Evolutionary conservation across 306 rosid species (phyloP).

Genomic region (Cicer arietinum): DNA sequence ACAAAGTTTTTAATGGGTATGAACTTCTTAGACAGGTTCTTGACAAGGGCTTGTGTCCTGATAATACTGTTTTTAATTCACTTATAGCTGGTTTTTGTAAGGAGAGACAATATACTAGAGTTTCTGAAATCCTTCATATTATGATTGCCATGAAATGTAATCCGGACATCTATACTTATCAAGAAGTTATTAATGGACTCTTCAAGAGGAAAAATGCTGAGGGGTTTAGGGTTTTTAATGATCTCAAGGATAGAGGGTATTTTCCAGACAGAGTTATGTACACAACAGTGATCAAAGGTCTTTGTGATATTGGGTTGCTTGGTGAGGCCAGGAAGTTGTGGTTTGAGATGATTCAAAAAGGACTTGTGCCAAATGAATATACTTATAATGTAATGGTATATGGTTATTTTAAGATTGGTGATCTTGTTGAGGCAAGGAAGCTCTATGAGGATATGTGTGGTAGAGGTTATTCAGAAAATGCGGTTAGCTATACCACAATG

Average conservation of each 20-base stretch:
- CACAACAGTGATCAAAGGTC: conserved; percentile 70
- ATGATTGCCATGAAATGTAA: conserved; percentile 60
- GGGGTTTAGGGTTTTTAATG: conserved; percentile 64
- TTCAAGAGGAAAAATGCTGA: conserved; percentile 51
- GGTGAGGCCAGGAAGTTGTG: conserved; percentile 78
- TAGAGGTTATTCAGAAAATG: conserved; percentile 58
- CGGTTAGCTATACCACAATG: conserved; percentile 58
- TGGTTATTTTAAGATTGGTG: conserved; percentile 57
- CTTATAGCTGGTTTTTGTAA: conserved; percentile 64
- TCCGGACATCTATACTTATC: conserved; percentile 65
- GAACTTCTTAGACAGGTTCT: conserved; percentile 67
- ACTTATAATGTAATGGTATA: conserved; percentile 62
- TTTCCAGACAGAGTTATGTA: conserved; percentile 72
- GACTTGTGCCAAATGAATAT: conserved; percentile 68
- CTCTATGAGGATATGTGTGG: conserved; percentile 62
- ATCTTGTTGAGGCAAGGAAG: conserved; percentile 57
- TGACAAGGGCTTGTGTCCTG: conserved; percentile 62
- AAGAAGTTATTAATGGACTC: conserved; percentile 64
- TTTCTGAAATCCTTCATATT: conserved; percentile 70
- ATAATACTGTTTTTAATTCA: conserved; percentile 54
- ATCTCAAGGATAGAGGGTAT: conserved; percentile 84
- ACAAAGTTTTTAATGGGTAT: conserved; percentile 57
- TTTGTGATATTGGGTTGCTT: conserved; percentile 53
- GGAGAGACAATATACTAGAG: conserved; percentile 51
- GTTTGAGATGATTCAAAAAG: conserved; percentile 83